Conservation (phyloP, 495 filamentous ascomycete genomes). For the Lepraria neglecta region DNA sequence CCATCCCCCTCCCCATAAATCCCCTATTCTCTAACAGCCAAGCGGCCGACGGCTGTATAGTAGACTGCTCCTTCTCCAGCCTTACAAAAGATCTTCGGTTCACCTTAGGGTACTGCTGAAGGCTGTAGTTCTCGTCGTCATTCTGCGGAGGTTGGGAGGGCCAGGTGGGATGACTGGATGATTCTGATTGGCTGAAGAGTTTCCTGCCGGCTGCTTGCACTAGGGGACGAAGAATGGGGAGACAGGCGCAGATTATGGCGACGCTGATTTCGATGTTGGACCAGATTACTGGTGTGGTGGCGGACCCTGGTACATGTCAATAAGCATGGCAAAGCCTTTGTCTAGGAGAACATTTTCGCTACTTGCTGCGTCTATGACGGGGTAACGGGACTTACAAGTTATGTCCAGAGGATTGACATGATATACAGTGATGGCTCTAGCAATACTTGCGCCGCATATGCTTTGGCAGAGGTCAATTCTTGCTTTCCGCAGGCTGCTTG, state of each 20-base stretch:
- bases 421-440: conserved; percentile 7
- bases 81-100: not conserved
- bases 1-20: too few relatives aligned
- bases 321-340: not conserved
- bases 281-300: not conserved
- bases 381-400: not conserved
- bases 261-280: not conserved
- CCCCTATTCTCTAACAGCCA: not conserved
- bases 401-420: not conserved
- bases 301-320: not conserved
- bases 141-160: not conserved
- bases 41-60: not conserved
- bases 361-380: too few relatives aligned
- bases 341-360: not conserved
- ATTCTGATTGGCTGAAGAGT: not conserved
- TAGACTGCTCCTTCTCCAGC: not conserved
- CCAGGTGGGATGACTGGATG: not conserved
- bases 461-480: not conserved
- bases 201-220: not conserved
- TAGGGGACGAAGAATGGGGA: conserved; percentile 1
- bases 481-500: not conserved
- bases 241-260: conserved; percentile 10
- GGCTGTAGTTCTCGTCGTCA: not conserved
- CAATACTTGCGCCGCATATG: conserved; percentile 14
- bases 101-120: not conserved